These are phyloP conservation scores for Casuarina equisetifolia DNA, from an alignment of 306 rosid genomes.

Conservation along the genomic window DNA sequence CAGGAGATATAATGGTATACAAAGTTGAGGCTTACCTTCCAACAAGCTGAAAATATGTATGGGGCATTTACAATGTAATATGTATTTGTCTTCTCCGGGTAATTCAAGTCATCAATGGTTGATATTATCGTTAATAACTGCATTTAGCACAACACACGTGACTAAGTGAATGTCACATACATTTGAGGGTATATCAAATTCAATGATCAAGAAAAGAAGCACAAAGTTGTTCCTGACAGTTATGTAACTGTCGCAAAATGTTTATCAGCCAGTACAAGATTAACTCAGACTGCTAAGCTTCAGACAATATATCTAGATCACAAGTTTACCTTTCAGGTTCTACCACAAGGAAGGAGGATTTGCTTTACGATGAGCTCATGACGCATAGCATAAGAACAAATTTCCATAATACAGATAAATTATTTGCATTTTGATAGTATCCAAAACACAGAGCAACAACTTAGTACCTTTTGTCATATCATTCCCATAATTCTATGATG, in stretches of 20 bases:
- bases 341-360: not conserved
- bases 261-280: not conserved
- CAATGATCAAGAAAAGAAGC: not conserved
- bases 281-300: not conserved
- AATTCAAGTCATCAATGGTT: constrained; percentile 91
- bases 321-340: not conserved
- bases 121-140: constrained; percentile 81
- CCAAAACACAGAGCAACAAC: not conserved
- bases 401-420: not conserved
- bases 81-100: constrained; percentile 90
- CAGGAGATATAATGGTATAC: constrained; percentile 15
- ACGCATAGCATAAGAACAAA: not conserved
- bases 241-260: not conserved
- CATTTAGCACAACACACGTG: constrained; percentile 32
- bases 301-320: not conserved
- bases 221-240: not conserved
- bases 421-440: not conserved
- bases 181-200: not conserved
- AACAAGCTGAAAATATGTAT: constrained; percentile 86
- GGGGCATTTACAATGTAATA: constrained; percentile 90
- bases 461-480: not conserved
- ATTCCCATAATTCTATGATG: not conserved
- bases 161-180: constrained; percentile 3
- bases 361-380: not conserved
- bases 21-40: constrained; percentile 67